Evolutionary conservation across 352 stramenopile genomes (phyloP).

Genomic region (Pythium chondricola): DNA sequence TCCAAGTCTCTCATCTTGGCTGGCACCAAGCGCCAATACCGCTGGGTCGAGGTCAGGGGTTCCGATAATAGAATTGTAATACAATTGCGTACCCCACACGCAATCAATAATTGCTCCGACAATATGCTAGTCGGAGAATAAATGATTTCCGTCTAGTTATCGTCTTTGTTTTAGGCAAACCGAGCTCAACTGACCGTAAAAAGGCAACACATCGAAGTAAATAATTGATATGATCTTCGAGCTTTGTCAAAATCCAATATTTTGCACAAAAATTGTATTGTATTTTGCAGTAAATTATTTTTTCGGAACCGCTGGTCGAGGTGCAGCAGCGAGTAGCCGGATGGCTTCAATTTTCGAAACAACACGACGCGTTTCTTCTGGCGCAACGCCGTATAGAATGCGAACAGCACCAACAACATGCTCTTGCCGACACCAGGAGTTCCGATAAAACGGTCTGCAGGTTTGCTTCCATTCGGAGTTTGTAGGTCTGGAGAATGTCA

Average conservation of each 20-base stretch:
- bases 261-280: too few relatives aligned
- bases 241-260: too few relatives aligned
- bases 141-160: too few relatives aligned
- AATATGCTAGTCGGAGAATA: too few relatives aligned
- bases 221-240: conserved; percentile 6
- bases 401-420: conserved; percentile 26
- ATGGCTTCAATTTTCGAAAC: conserved; percentile 21
- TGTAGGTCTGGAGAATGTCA: conserved; percentile 24
- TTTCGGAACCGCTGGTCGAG: conserved; percentile 14
- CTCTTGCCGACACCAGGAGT: conserved; percentile 25
- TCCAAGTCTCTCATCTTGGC: too few relatives aligned
- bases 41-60: too few relatives aligned
- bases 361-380: conserved; percentile 26
- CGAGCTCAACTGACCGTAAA: conserved; percentile 3
- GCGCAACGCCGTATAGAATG: conserved; percentile 22
- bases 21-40: too few relatives aligned
- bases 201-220: conserved; percentile 14
- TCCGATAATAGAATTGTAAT: too few relatives aligned
- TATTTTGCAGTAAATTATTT: conserved; percentile 24
- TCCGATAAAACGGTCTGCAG: conserved; percentile 17
- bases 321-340: conserved; percentile 23
- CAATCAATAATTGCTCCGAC: too few relatives aligned
- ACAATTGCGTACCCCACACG: too few relatives aligned
- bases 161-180: conserved; percentile 4
- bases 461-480: conserved; percentile 7